Evolutionary conservation across 2,329 filamentous ascomycete species (phyloP), one percentile per base, ranked within the genome.

Genomic region (Colletotrichum lindemuthianum): DNA sequence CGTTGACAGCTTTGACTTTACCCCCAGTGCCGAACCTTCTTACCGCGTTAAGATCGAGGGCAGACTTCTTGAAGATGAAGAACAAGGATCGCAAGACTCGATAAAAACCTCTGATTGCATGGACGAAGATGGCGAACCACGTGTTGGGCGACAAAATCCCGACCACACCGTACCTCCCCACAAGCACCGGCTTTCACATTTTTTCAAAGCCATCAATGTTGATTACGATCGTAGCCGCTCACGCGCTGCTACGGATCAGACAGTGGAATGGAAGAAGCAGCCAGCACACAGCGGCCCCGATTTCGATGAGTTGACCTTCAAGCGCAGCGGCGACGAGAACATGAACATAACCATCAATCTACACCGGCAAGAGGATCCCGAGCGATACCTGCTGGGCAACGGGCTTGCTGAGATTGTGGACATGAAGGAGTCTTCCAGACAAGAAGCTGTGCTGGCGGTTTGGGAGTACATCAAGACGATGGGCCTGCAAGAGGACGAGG

Each of bases 41-140:
- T 99, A 94, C 76, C 88, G 90, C 61, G 92, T 99, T 70, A 97
- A 94, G 80, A 95, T 99, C 67, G 92, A 97, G 78, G 96, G 93
- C 45, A 88, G 90, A 36, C 80, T 98, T 57, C 83, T 98, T 32
- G 91, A 93, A 68, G 89, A 92, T 58, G 83, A 47, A 54, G 81
- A 84, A 47, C 82, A 82, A 15, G 82, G 83, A 32, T 80, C 79
- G 39, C 16, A 24, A 3, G 16, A 24, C 16, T 24, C 16, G 89
- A 92, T 58, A 83, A 41, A 54, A 81, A 84, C 47, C 82, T 82
- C 15, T 82, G 84, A 32, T 80, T 79, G 39, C 81, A 84, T 60
- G 76, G 41, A 64, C 8, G 78, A 13, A 74, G 77, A 63, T 13
- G 49, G 47, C 52, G 54, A 74, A 8, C 39, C 51, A 16, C 13